Evolutionary conservation across 73 alveolate species (phyloP), one percentile per base, ranked within the genome.

Genomic region (Uronychia setigera): DNA sequence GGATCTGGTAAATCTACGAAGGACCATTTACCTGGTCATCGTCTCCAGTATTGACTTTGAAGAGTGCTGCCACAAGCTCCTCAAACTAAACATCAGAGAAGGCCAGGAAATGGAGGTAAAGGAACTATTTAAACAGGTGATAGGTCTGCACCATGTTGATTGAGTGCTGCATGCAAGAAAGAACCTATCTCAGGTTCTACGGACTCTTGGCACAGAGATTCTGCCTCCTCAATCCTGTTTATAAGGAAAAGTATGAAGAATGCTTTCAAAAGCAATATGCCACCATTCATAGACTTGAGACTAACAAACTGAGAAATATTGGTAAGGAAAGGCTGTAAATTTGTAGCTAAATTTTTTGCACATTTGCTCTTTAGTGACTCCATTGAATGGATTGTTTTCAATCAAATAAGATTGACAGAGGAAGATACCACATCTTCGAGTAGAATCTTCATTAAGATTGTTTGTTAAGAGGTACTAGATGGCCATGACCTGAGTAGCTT

Each of bases 1-100:
- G 86, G 99, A 98, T 80, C 87, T 96, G 88, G 94, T 98, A 33
- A 99, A 97, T 93, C 91, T 98, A 83, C 86, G 99, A 60, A 95
- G 98, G 93, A 95, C 95, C 79, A 96, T 99, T 79, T 99, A 99
- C 96, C 91, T 99, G 76, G 98, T 95, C 79, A 97, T 99, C 81
- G 96, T 96, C 94, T 96, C 99, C 85, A 91, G 99, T 34, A 98
- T 97, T 29, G 99, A 98, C 87, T 97, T 91, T 79, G 98, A 99
- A 91, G 99, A 99, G 92, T 97, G 99, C 84, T 96, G 97, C 31
- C 99, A 98, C 95, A 99, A 99, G 92, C 93, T 99, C 79, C 92
- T 99, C 80, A 99, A 99, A 86, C 97, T 97, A 91, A 94, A 97
- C 82, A 97, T 98, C 13, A 92, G 98, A 11, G 99, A 94, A 80